Conservation (phyloP, 768 basidiomycete genomes). For the Leccinum incarnatum region DNA sequence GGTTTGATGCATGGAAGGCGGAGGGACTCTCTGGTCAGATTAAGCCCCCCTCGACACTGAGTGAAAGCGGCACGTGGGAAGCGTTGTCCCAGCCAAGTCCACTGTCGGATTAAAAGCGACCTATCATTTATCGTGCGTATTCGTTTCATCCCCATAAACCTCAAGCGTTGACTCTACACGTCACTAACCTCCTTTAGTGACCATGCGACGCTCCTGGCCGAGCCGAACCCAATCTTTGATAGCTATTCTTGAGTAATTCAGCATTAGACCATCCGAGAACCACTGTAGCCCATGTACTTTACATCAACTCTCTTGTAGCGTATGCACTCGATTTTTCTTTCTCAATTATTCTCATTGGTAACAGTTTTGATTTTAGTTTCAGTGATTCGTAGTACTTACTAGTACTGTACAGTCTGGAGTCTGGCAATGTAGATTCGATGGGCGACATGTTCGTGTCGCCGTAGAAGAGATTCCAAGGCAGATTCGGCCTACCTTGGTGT, state of each 20-base stretch:
- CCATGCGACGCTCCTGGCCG: neutral
- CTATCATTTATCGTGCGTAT: slow-evolving; percentile 4
- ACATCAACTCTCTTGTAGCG: neutral
- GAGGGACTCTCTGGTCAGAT: slow-evolving; percentile 60
- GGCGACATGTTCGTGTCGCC: neutral
- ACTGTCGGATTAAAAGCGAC: slow-evolving; percentile 18
- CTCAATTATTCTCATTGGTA: neutral
- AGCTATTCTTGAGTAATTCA: neutral
- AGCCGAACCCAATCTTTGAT: neutral
- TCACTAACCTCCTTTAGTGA: neutral
- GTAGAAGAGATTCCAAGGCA: neutral
- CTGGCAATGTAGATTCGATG: neutral
- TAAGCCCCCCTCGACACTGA: slow-evolving; percentile 27
- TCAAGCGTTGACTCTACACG: neutral
- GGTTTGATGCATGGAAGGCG: slow-evolving; percentile 68
- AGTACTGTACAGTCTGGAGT: too few species aligned
- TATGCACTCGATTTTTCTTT: neutral
- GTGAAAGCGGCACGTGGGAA: slow-evolving; percentile 32
- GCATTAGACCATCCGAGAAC: neutral
- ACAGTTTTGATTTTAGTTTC: neutral
- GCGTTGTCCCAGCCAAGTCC: slow-evolving; percentile 29
- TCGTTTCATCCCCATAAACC: neutral
- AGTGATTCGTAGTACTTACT: too few species aligned
- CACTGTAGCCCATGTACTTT: neutral
- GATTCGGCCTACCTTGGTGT: too few species aligned